A percentile compares a stretch with the other conserved stretches of the same genome.
Conservation (phyloP, 257 asterid species). For the Scutellaria barbata region DNA sequence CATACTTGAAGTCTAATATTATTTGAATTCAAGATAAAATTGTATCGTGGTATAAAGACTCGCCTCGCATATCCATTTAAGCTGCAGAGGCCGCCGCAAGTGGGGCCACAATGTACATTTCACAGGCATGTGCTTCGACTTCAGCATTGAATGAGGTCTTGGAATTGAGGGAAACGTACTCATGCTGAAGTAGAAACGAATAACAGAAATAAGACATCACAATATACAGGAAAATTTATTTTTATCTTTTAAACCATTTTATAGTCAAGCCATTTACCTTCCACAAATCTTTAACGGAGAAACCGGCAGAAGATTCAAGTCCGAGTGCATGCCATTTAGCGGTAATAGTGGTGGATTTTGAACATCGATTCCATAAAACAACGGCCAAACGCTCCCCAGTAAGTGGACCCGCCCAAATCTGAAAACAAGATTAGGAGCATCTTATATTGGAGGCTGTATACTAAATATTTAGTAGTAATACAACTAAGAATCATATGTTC, state of each 20-base stretch:
- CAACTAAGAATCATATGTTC: background rate
- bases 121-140: constrained; percentile 63
- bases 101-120: constrained; percentile 63
- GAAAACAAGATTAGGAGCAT: too few relatives aligned
- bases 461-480: background rate
- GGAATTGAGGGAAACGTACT: constrained; percentile 44
- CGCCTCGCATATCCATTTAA: background rate
- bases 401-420: constrained; percentile 82
- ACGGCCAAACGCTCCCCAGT: constrained; percentile 55
- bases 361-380: constrained; percentile 71
- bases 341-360: constrained; percentile 50
- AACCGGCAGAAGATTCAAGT: constrained; percentile 55
- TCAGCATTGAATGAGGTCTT: constrained; percentile 52
- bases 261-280: constrained; percentile 39
- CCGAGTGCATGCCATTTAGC: constrained; percentile 60
- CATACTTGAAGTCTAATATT: background rate
- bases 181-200: constrained; percentile 54
- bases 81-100: constrained; percentile 29
- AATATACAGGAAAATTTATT: too few relatives aligned
- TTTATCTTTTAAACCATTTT: too few relatives aligned
- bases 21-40: background rate
- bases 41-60: background rate
- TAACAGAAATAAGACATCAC: background rate
- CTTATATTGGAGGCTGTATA: too few relatives aligned
- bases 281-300: constrained; percentile 71